Conservation (phyloP, 2,329 filamentous ascomycete species). For the Cladosporium sp. region DNA sequence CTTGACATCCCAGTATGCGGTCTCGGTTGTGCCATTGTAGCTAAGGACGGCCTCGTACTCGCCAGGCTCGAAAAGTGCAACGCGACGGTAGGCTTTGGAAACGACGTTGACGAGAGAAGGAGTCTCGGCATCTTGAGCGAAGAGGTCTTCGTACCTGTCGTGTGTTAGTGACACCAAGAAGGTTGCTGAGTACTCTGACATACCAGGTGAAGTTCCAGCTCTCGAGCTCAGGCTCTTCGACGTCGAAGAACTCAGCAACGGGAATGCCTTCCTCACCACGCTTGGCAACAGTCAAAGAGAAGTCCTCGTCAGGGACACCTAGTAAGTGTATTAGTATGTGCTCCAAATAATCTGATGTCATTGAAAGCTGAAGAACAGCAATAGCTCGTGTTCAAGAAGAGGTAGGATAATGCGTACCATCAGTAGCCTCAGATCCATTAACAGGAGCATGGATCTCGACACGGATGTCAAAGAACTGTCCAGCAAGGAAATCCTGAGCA, state of each 20-base stretch:
- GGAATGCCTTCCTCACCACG: slow-evolving; percentile 51
- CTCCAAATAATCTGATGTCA: neutral
- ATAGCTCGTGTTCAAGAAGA: neutral
- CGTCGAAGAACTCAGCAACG: slow-evolving; percentile 64
- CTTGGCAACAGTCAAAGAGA: slow-evolving; percentile 71
- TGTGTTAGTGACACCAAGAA: neutral
- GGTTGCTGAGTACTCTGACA: slow-evolving; percentile 42
- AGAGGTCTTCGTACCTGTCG: slow-evolving; percentile 53
- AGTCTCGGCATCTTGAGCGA: slow-evolving; percentile 65
- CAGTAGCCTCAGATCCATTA: slow-evolving; percentile 76
- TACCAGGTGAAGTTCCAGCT: slow-evolving; percentile 82
- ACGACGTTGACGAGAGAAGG: slow-evolving; percentile 75
- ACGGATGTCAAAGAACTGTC: slow-evolving; percentile 79
- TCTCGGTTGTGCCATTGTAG: slow-evolving; percentile 71
- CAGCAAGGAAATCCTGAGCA: slow-evolving; percentile 70
- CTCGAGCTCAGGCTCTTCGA: slow-evolving; percentile 68
- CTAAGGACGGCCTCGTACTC: slow-evolving; percentile 71
- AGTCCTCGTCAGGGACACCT: slow-evolving; percentile 64
- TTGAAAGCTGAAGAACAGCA: neutral
- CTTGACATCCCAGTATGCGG: slow-evolving; percentile 72
- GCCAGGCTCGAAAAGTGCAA: slow-evolving; percentile 74
- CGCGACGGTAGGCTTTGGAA: slow-evolving; percentile 70
- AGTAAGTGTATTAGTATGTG: neutral
- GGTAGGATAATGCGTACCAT: slow-evolving; percentile 15
- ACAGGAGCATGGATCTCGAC: slow-evolving; percentile 60